These are phyloP conservation scores for Penicillium maclennaniae DNA, from an alignment of 495 filamentous ascomycete species.

Conservation along the genomic window DNA sequence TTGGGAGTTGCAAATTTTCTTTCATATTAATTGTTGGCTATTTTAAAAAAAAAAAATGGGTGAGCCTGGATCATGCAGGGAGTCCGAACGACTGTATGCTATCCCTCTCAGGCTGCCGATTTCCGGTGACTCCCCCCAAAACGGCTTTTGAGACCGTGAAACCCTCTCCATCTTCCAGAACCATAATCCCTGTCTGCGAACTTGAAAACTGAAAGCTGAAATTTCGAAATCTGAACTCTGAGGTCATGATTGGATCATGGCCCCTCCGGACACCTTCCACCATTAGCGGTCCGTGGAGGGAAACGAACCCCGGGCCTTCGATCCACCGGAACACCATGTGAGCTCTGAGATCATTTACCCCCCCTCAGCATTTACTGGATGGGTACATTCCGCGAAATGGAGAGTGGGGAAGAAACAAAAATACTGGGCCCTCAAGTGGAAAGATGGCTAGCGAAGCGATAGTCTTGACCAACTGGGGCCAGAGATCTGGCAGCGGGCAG, in stretches of 20 bases:
- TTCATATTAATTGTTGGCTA: background rate
- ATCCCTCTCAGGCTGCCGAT: background rate
- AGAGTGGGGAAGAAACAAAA: slow-evolving; percentile 3
- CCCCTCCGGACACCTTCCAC: background rate
- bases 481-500: slow-evolving; percentile 15
- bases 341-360: slow-evolving; percentile 1
- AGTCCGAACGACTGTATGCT: background rate
- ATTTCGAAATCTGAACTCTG: background rate
- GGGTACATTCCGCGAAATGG: slow-evolving; percentile 4
- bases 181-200: background rate
- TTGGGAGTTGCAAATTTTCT: background rate
- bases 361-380: background rate
- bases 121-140: background rate
- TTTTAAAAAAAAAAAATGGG: background rate
- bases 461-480: slow-evolving; percentile 1
- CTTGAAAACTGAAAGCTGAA: background rate
- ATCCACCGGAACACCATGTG: slow-evolving; percentile 4
- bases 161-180: background rate
- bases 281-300: slow-evolving; percentile 3
- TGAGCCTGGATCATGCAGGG: background rate
- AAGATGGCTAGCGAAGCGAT: background rate
- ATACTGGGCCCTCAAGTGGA: background rate
- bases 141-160: background rate
- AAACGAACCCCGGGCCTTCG: background rate
- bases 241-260: background rate